Base-by-base conservation (phyloP, 2,329 filamentous ascomycete species). In the Macroventuria anomochaeta region DNA sequence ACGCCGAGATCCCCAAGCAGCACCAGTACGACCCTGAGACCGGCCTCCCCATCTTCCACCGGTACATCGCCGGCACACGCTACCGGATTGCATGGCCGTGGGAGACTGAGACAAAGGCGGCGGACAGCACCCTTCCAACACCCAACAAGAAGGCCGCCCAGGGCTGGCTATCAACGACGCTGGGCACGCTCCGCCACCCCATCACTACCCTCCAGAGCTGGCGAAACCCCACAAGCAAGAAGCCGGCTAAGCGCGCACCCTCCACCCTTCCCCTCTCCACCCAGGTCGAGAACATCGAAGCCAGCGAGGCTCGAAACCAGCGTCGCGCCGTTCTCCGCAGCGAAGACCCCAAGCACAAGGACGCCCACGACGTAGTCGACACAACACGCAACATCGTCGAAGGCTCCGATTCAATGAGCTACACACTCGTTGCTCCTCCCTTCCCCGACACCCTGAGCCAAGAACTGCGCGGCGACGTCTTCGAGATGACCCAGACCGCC, bases 381-480 rank as follows among this genome's bases (percentile, higher is more conserved):
- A 97, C 93, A 2, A 77, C 86, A 38, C 88, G 90, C 61, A 85
- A 88, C 71, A 83, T 88, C 49, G 89, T 91, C 53, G 90, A 96
- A 68, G 82, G 85, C 32, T 43, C 56, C 31, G 50, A 64, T 1
- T 60, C 59, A n/a, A 59, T 81, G 67, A 90, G 89, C 1, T 96
- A 90, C 72, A 89, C 86, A 29, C 80, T 97, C 20, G 79, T 92
- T 23, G 80, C 83, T 13, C 83, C 89, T 21, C 93, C 93, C 12
- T 91, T 96, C 83, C 92, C 93, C 5, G 76, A 81, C 25, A 78
- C 76, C n/a, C 83, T 97, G 31, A 83, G 96, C 61, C 87, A 96
- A 73, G 93, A 97, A 80, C 81, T 97, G 15, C 58, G 88, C 64
- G 85, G 83, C 67, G 95, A 93, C 85, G 59, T 65, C 26, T 53